Evolutionary conservation across 2,329 filamentous ascomycete species (phyloP), one percentile per base, ranked within the genome.

Genomic region (Pseudogymnoascus sp.): DNA sequence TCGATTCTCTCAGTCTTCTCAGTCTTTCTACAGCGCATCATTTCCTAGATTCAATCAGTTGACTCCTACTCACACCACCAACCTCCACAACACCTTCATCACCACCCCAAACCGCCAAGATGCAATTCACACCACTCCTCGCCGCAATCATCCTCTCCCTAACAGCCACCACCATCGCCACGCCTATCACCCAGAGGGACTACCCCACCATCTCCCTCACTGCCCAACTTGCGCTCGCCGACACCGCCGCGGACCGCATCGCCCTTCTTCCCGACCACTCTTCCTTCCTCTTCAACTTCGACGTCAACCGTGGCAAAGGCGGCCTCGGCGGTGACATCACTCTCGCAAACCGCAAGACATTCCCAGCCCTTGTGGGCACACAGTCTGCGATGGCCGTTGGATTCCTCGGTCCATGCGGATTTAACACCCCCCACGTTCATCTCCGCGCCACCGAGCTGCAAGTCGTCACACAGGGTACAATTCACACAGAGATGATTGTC

Each of bases 341-440:
- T 38, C 75, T 78, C 19, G 81, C 82, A 50, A 83, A 84, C 74
- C 78, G 82, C 70, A 80, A 81, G 73, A 80, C 78, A 37, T 85
- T 85, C 73, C 83, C 83, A 2, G 81, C 82, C 26, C 78, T 85
- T 19, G 79, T 83, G 19, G 78, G 79, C 59, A 82, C 80, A 3
- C 78, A 78, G 19, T 73, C 79, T 37, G 78, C 77, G 63, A 81
- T 82, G 75, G 80, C 81, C 2, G 72, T 84, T 6, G 82, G 80
- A 41, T 79, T 79, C 68, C 72, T 85, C 38, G 75, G 77, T 35
- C 74, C 77, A 37, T 85, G 82, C 68, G 82, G 80, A 64, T 81
- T 85, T 73, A 84, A 83, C 76, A 83, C 80, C 6, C 80, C 82
- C 16, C 82, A 84, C 74, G 76, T 81, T 3, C 82, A 84, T 72